Evolutionary conservation across 2,329 filamentous ascomycete species (phyloP), one percentile per base, ranked within the genome.

Genomic region (Berkeleyomyces basicola): DNA sequence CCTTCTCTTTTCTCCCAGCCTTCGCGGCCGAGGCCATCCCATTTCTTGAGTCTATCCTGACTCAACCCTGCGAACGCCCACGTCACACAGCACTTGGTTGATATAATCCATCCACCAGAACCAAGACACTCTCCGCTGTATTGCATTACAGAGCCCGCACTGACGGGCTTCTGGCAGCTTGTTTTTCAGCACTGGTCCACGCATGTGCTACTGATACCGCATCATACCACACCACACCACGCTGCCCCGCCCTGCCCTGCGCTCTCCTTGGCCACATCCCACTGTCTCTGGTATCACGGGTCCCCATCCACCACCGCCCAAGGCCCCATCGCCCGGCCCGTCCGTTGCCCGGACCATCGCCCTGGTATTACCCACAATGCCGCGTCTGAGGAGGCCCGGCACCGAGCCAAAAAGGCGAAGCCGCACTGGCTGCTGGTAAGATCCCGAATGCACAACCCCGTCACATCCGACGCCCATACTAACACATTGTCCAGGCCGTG

Each of bases 401-500:
- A 72, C 74, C 64, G 74, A 76, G 69, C 75, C 74, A 58, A 77
- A 76, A 70, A 70, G 73, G 67, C 69, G 75, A 66, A 76, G 75
- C 70, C 72, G 75, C 64, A 76, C 75, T 70, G 75, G 75, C 67
- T 77, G 75, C 68, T 77, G 75, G 75, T 76, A 64, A 70, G 74
- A 70, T 43, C 36, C 23, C 23, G 23, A 23, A 23, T 23, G 23
- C 23, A 23, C 23, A 23, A 23, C 23, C 23, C 2, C 23, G 23
- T 23, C 23, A 23, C 23, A 23, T 23, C 23, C 2, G 23, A 36
- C 9, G n/a, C 39, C 9, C 4, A 31, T 4, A 59, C 59, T 64
- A 60, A 53, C 43, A 40, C 7, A 42, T 33, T 9, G 11, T 36
- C 37, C 40, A 89, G 86, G 85, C 86, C 86, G 10, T 91, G 88